Evolutionary conservation across 352 stramenopile species (phyloP).

Genomic region (Phytophthora cryptogea): DNA sequence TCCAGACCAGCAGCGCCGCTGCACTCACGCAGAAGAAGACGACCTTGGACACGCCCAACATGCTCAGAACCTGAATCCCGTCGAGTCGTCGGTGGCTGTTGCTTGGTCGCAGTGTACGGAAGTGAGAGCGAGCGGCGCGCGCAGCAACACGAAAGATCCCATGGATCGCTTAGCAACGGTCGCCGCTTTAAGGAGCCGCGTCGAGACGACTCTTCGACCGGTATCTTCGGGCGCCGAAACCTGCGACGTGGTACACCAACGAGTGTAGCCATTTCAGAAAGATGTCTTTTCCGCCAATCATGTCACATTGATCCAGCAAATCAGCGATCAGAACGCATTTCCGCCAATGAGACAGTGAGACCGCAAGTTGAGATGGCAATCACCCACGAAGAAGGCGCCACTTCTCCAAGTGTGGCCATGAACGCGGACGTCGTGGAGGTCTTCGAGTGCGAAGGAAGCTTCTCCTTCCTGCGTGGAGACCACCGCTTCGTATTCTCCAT

Average conservation of each 20-base stretch:
- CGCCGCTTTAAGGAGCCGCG: constrained; percentile 20
- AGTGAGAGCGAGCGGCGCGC: constrained; percentile 7
- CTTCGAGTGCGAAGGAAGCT: constrained; percentile 45
- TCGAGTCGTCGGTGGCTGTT: constrained; percentile 8
- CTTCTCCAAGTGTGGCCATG: constrained; percentile 7
- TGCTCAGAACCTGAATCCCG: constrained; percentile 17
- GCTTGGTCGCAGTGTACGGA: constrained; percentile 16
- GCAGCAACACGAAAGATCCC: constrained; percentile 24
- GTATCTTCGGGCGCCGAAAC: constrained; percentile 17
- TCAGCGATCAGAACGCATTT: not conserved
- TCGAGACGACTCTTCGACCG: constrained; percentile 12
- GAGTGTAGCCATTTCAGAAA: constrained; percentile 12
- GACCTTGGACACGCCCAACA: constrained; percentile 51
- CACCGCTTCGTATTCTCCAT: constrained; percentile 44
- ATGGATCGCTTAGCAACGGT: constrained; percentile 26
- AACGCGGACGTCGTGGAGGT: constrained; percentile 27
- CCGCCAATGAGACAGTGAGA: constrained; percentile 12
- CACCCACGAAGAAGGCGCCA: constrained; percentile 13
- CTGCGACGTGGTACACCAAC: constrained; percentile 11
- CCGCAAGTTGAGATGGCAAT: not conserved
- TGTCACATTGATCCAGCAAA: constrained; percentile 5
- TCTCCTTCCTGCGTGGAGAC: constrained; percentile 33
- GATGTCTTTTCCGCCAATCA: constrained; percentile 18
- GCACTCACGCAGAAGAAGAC: constrained; percentile 41
- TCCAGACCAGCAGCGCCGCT: constrained; percentile 36